These are phyloP conservation scores for Trifolium fragiferum DNA, from an alignment of 306 rosid genomes.

Conservation along the genomic window DNA sequence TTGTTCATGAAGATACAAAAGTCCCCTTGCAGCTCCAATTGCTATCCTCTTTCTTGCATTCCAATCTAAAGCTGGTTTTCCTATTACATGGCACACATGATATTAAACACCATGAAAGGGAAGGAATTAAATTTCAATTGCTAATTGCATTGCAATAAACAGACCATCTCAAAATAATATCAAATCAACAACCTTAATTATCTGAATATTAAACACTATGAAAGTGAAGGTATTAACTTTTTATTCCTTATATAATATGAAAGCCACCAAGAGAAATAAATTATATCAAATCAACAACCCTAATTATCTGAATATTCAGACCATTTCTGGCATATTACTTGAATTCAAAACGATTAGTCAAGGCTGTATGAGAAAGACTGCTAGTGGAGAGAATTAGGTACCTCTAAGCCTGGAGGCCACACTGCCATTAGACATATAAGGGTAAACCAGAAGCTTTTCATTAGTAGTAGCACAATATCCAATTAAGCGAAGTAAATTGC, in stretches of 20 bases:
- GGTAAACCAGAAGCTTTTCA: slow-evolving; percentile 92
- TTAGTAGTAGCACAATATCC: slow-evolving; percentile 86
- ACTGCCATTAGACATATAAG: slow-evolving; percentile 95
- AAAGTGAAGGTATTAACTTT: too few relatives aligned
- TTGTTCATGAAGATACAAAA: slow-evolving; percentile 91
- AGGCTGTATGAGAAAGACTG: not conserved
- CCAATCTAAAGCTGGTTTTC: slow-evolving; percentile 95
- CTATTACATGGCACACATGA: slow-evolving; percentile 49
- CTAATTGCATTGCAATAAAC: slow-evolving; percentile 5
- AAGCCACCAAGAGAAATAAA: slow-evolving; percentile 5
- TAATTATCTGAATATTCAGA: not conserved
- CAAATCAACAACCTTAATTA: too few relatives aligned
- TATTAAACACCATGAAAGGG: not conserved
- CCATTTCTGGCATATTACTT: slow-evolving; percentile 15
- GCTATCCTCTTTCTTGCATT: slow-evolving; percentile 93
- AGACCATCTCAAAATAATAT: too few relatives aligned
- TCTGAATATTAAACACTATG: too few relatives aligned
- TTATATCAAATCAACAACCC: not conserved
- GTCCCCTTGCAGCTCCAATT: slow-evolving; percentile 97
- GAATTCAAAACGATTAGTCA: not conserved
- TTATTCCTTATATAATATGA: too few relatives aligned
- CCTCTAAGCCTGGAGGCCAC: slow-evolving; percentile 96
- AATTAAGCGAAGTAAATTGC: slow-evolving; percentile 81
- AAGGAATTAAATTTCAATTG: not conserved
- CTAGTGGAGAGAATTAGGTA: slow-evolving; percentile 40